phyloP scores from a whole-genome alignment of 1,284 basidiomycete genomes.

The Cutaneotrichosporon cyanovorans region DNA sequence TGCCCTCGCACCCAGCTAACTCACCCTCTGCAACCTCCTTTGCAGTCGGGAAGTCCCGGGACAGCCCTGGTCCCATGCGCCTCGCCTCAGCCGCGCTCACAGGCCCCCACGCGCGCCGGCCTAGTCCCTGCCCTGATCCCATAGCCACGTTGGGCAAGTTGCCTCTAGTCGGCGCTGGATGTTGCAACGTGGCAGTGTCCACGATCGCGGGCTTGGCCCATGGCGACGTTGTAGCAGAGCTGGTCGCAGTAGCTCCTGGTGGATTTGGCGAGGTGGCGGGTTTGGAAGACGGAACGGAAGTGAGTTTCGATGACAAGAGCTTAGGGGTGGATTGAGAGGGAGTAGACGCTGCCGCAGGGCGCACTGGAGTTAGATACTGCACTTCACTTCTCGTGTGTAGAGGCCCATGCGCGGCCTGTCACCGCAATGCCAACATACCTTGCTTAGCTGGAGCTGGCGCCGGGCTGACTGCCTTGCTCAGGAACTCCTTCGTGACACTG shows the following conservation, averaged over 20 bases:
- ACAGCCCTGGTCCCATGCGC: conserved; percentile 15
- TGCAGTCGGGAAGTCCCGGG: conserved; percentile 69
- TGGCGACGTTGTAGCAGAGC: conserved; percentile 27
- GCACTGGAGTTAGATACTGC: conserved; percentile 21
- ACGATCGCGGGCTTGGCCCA: conserved; percentile 38
- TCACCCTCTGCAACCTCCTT: conserved; percentile 78
- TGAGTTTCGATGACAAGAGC: conserved; percentile 45
- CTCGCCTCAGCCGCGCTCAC: conserved; percentile 2
- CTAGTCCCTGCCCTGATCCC: conserved; percentile 28
- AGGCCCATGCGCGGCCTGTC: not conserved
- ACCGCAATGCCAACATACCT: conserved; percentile 4
- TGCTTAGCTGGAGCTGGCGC: conserved; percentile 22
- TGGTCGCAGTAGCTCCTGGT: conserved; percentile 15
- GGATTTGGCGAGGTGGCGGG: conserved; percentile 29
- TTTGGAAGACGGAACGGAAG: conserved; percentile 12
- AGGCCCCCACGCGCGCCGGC: conserved; percentile 21
- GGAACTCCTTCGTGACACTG: conserved; percentile 88
- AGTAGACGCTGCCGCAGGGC: conserved; percentile 45
- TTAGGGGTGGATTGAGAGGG: conserved; percentile 54
- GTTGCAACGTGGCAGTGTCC: conserved; percentile 20
- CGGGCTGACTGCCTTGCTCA: conserved; percentile 62
- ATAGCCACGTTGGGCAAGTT: conserved; percentile 22
- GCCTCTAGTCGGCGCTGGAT: conserved; percentile 25
- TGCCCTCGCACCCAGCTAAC: conserved; percentile 18
- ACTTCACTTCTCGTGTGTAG: conserved; percentile 5